Evolutionary conservation across 495 filamentous ascomycete species (phyloP), one percentile per base, ranked within the genome.

Genomic region (Podospora pseudocomata): DNA sequence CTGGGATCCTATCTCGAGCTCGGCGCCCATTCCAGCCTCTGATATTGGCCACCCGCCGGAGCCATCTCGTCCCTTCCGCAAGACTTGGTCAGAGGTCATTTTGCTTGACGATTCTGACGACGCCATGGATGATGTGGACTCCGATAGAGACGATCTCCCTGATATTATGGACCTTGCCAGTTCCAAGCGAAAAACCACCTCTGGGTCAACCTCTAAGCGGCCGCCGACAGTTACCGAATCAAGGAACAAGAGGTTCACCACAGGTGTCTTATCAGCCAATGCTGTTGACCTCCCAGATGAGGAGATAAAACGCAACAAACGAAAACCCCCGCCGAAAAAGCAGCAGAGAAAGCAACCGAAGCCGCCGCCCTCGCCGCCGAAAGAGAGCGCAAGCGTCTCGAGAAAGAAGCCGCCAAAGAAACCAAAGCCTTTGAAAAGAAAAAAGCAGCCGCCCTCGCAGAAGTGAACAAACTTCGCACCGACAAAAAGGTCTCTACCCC

Each of bases 401-500:
- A 87, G 74, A 81, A 84, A 80, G 68, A 86, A 81, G 74, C 83
- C 78, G 75, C 81, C 71, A 79, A 88, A 70, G 86, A 86, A 71
- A 84, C 89, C 64, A 88, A 85, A 72, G 86, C 83, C 1, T 80
- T 78, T 58, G 86, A 91, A 72, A 94, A 90, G 73, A 85, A 89
- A 64, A 80, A 80, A 13, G 89, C 86, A 16, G 85, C 87, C 15
- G 91, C 93, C 55, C 79, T 94, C 11, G 85, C 87, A 13, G 89
- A 89, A 60, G 90, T 88, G 58, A 95, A 96, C 78, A 92, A 88
- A 73, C 79, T 89, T 3, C 89, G 87, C 63, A 89, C 86, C 0
- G 88, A 92, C 77, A 93, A 91, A 79, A 95, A 92, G 71, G 83
- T 89, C 18, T 89, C 91, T 0, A 85, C 86, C 0, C 86, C 84